phyloP scores from a whole-genome alignment of 805 yeast species.

The Ogataea philodendri region DNA sequence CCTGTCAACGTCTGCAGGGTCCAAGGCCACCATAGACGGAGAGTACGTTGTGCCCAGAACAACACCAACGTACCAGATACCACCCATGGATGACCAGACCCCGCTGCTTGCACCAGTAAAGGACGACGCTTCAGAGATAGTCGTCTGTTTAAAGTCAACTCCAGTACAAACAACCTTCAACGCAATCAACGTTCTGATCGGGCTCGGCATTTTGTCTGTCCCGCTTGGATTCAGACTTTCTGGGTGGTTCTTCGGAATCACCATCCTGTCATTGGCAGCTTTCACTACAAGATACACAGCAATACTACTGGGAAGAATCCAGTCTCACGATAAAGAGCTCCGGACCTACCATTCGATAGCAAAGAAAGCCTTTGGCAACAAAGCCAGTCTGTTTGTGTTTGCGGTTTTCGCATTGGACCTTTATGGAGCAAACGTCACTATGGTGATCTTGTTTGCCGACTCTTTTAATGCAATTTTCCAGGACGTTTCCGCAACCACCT shows the following conservation, averaged over 20 bases:
- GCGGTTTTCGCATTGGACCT: conserved; percentile 54
- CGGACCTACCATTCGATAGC: conserved; percentile 63
- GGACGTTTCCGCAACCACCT: conserved; percentile 35
- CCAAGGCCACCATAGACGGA: conserved; percentile 3
- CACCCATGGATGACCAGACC: conserved; percentile 4
- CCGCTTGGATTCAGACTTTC: conserved; percentile 67
- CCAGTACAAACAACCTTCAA: conserved; percentile 76
- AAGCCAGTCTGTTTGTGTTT: conserved; percentile 44
- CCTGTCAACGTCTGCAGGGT: conserved; percentile 26
- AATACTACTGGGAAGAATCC: conserved; percentile 48
- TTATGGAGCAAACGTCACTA: conserved; percentile 57
- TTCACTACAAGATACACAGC: conserved; percentile 54
- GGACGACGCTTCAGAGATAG: conserved; percentile 12
- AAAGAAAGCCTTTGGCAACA: conserved; percentile 44
- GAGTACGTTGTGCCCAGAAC: conserved; percentile 2
- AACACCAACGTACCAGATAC: background rate
- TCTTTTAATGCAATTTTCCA: conserved; percentile 53
- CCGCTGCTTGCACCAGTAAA: conserved; percentile 7
- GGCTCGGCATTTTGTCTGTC: conserved; percentile 70
- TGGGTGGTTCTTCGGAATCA: conserved; percentile 60
- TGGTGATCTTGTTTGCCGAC: conserved; percentile 59
- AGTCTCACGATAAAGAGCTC: conserved; percentile 39
- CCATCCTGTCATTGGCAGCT: conserved; percentile 44
- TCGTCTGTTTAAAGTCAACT: conserved; percentile 47
- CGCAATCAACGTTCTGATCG: conserved; percentile 72